Evolutionary conservation across 2,329 filamentous ascomycete species (phyloP), one percentile per base, ranked within the genome.

Genomic region (Monosporascus sp.): DNA sequence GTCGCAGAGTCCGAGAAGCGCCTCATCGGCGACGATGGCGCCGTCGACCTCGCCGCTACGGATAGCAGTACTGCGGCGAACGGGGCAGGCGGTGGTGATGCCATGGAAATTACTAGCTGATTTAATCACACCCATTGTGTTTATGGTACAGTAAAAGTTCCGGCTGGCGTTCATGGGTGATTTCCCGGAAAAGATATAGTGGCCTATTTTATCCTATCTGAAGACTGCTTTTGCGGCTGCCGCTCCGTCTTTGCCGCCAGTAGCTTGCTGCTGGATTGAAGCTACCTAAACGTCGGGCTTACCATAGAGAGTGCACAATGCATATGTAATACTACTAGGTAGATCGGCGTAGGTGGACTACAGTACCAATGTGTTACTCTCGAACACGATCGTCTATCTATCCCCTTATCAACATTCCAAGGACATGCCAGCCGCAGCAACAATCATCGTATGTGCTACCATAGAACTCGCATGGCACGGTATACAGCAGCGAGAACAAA

Each of bases 1-100:
- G 90, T 99, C 45, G 75, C 81, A 54, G 89, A 96, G 59, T 96
- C 88, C 55, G 94, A 97, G 76, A 93, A 92, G 77, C 83, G 92
- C 41, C 85, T 99, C 59, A 97, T 99, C 69, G 90, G 91, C 57
- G 87, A 96, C 57, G 84, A 88, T 57, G 94, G 94, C 25, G 77
- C 76, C 24, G 93, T 96, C 27, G 88, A 86, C 56, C 85, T 97
- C 65, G 69, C 79, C 17, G 74, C 76, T 20, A 67, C 77, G 2
- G 80, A 79, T 57, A 76, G 74, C 3, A 79, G 82, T 63, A 85
- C 81, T 31, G 74, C 20, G 11, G 25, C 38, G 18, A 22, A 17
- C n/a, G 38, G 15, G 5, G 31, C 36, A 15, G 48, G 31, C 9
- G 56, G 55, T 11, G 65, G 65, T 1, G 67, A 69, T 45, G 66